Conservation (phyloP, 345 rosid genomes). For the Gossypium rotundifolium region DNA sequence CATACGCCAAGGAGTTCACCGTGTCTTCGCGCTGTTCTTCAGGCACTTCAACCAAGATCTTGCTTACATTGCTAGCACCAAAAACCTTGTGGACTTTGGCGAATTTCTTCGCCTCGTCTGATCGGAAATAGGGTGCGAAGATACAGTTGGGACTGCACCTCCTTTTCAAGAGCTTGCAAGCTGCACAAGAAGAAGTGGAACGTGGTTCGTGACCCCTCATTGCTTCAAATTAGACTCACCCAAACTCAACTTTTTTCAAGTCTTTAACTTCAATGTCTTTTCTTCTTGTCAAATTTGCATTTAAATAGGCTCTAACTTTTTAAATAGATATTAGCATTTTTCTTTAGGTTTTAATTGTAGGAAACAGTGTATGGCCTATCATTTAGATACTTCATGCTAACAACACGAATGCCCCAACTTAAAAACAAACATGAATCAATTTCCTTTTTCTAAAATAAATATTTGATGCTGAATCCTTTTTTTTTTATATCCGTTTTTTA, state of each 20-base stretch:
- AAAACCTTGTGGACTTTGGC: conserved; percentile 93
- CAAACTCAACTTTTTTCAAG: background rate
- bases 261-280: conserved; percentile 3
- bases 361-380: background rate
- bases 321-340: background rate
- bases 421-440: no score
- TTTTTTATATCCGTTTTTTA: no score
- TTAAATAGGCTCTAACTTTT: conserved; percentile 9
- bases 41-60: conserved; percentile 73
- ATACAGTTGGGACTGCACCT: conserved; percentile 72
- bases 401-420: no score
- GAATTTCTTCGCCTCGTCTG: conserved; percentile 61
- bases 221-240: background rate
- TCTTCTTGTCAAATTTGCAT: background rate
- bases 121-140: conserved; percentile 82
- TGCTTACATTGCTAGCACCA: conserved; percentile 93
- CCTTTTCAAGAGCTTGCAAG: conserved; percentile 82
- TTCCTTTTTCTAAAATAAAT: no score
- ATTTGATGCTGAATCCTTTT: no score
- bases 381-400: background rate
- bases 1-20: conserved; percentile 74
- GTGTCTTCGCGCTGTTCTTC: conserved; percentile 86
- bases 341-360: background rate
- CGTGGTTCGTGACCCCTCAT: conserved; percentile 66
- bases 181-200: conserved; percentile 84